These are phyloP conservation scores for Trichosporon coremiiforme DNA, from an alignment of 1,284 basidiomycete genomes.

Conservation along the genomic window DNA sequence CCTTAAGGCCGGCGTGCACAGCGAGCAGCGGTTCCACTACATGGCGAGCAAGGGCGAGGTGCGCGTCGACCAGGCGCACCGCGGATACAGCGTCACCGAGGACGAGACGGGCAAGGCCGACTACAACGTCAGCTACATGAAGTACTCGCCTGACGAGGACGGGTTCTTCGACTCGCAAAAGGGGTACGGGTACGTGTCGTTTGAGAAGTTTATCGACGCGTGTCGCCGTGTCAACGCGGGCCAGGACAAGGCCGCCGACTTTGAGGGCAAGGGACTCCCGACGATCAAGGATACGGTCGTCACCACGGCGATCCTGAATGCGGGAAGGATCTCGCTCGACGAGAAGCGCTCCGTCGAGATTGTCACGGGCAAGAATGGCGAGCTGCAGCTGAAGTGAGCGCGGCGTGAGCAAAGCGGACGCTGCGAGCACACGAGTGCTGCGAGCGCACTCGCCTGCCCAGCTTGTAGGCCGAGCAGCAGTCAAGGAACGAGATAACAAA, in stretches of 20 bases:
- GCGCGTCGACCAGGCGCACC: conserved; percentile 85
- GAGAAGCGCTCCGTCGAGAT: conserved; percentile 80
- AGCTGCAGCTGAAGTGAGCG: conserved; percentile 63
- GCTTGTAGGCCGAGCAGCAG: too few species aligned
- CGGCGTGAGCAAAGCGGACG: not conserved
- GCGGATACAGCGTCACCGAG: conserved; percentile 85
- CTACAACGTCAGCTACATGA: conserved; percentile 36
- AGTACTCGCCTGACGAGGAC: conserved; percentile 85
- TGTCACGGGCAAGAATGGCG: conserved; percentile 62
- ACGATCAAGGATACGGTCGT: conserved; percentile 74
- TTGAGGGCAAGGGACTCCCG: conserved; percentile 76
- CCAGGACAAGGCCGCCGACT: conserved; percentile 65
- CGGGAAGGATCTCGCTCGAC: conserved; percentile 83
- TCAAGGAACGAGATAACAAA: not conserved
- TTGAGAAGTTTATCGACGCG: conserved; percentile 78
- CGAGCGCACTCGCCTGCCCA: too few species aligned
- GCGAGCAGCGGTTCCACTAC: conserved; percentile 90
- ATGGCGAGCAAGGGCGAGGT: conserved; percentile 89
- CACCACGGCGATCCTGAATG: conserved; percentile 88
- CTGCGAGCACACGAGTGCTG: too few species aligned
- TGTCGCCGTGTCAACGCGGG: conserved; percentile 68
- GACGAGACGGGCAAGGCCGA: conserved; percentile 68
- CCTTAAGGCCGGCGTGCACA: conserved; percentile 64
- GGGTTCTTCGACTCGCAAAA: conserved; percentile 91
- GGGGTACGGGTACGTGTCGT: conserved; percentile 84